These are phyloP conservation scores for Scutellaria baicalensis DNA, from an alignment of 257 asterid genomes.

Conservation along the genomic window DNA sequence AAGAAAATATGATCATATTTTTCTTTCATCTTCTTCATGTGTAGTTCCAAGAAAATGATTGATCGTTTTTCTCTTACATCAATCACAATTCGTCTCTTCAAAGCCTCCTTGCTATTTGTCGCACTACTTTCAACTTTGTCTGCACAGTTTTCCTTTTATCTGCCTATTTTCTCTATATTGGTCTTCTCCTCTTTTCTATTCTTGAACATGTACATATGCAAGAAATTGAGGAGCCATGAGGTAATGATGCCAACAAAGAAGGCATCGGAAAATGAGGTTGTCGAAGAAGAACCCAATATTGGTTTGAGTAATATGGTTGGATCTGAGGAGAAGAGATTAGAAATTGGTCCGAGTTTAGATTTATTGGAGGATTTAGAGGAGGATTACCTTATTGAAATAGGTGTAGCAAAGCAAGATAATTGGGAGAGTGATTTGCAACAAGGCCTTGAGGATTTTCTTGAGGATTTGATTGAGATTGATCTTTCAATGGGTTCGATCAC, in stretches of 20 bases:
- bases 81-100: neutral
- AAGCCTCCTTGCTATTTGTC: conserved; percentile 13
- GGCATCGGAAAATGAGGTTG: neutral
- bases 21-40: neutral
- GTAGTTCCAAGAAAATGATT: neutral
- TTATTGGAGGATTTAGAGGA: conserved; percentile 4
- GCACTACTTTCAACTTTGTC: conserved; percentile 18
- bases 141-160: neutral
- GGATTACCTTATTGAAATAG: conserved; percentile 22
- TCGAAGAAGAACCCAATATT: neutral
- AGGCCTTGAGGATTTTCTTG: neutral
- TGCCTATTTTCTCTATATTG: neutral
- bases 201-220: neutral
- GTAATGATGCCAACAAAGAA: neutral
- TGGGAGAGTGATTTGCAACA: neutral
- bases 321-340: too few relatives aligned
- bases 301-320: neutral
- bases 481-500: conserved; percentile 20
- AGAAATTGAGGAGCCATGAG: neutral
- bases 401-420: neutral
- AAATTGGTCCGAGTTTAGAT: neutral
- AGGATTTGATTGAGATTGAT: conserved; percentile 26
- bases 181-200: conserved; percentile 4
- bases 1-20: too few relatives aligned
- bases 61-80: conserved; percentile 6